phyloP scores from a whole-genome alignment of 805 yeast genomes.

The Sugiyamaella qingdaonensis region DNA sequence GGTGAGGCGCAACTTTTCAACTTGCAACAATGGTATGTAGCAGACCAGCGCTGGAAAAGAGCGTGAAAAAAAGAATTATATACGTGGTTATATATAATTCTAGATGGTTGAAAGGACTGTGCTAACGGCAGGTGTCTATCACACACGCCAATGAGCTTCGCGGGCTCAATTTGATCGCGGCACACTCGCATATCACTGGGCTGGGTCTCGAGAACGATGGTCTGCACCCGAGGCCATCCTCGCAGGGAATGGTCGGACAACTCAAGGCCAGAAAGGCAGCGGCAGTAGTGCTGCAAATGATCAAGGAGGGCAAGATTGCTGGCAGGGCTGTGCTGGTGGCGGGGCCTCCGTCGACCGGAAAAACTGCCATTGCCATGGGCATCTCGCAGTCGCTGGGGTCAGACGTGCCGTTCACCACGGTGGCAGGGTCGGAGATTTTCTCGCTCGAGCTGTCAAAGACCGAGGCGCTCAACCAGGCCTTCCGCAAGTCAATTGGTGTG shows the following conservation, averaged over 20 bases:
- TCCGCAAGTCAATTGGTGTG: slow-evolving; percentile 92
- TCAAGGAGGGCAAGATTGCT: slow-evolving; percentile 89
- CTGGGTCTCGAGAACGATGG: slow-evolving; percentile 86
- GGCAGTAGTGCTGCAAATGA: slow-evolving; percentile 88
- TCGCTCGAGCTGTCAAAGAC: slow-evolving; percentile 92
- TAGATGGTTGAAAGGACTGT: not conserved
- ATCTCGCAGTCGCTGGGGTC: slow-evolving; percentile 46
- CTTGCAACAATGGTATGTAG: slow-evolving; percentile 7
- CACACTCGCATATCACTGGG: slow-evolving; percentile 97
- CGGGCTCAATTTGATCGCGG: slow-evolving; percentile 80
- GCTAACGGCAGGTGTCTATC: slow-evolving; percentile 23
- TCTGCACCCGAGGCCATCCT: slow-evolving; percentile 71
- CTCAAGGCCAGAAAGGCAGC: slow-evolving; percentile 92
- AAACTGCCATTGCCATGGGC: slow-evolving; percentile 97
- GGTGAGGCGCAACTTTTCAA: not conserved
- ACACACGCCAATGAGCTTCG: slow-evolving; percentile 46
- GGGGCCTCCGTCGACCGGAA: slow-evolving; percentile 98
- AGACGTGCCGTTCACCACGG: slow-evolving; percentile 91
- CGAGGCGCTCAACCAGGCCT: slow-evolving; percentile 93
- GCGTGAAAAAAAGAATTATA: too few species aligned
- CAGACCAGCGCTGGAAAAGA: too few species aligned
- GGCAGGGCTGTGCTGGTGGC: slow-evolving; percentile 95
- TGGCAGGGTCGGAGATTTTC: slow-evolving; percentile 91
- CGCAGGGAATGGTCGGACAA: slow-evolving; percentile 98
- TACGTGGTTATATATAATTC: too few species aligned